Conservation (phyloP, 208 protist genomes). For the Trichomonas gallinae region DNA sequence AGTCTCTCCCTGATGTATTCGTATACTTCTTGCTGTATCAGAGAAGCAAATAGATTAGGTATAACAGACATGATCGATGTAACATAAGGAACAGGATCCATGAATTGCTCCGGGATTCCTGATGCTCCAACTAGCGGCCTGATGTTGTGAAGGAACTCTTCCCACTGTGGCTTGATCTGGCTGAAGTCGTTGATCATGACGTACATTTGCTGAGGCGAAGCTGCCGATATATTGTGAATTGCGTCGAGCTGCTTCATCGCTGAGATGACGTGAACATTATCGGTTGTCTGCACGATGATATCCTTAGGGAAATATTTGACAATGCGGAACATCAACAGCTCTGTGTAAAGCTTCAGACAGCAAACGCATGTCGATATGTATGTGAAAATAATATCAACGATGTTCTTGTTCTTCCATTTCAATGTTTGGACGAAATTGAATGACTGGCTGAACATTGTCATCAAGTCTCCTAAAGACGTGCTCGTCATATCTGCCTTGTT, state of each 20-base stretch:
- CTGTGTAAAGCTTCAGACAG: not conserved
- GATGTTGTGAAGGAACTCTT: not conserved
- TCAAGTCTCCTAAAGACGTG: not conserved
- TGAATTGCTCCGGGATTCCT: not conserved
- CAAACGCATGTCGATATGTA: not conserved
- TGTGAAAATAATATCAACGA: not conserved
- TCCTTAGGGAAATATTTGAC: not conserved
- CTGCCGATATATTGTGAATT: not conserved
- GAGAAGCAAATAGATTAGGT: not conserved
- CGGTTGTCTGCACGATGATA: not conserved
- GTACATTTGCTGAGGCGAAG: not conserved
- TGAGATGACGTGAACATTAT: not conserved
- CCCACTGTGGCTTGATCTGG: not conserved
- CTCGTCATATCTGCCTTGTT: not conserved
- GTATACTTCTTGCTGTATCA: not conserved
- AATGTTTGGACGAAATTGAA: not conserved
- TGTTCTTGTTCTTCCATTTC: not conserved
- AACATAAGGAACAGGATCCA: not conserved
- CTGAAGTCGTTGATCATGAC: slow-evolving; percentile 14
- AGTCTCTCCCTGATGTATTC: not conserved
- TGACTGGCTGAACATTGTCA: not conserved
- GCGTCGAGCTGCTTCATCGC: not conserved
- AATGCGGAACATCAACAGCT: not conserved
- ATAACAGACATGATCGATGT: not conserved
- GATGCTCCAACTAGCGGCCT: not conserved